Percentiles rank a stretch among this genome's conserved stretches.
These are phyloP conservation scores for Starmerella scarabaei DNA, from an alignment of 805 yeast species.

Conservation along the genomic window DNA sequence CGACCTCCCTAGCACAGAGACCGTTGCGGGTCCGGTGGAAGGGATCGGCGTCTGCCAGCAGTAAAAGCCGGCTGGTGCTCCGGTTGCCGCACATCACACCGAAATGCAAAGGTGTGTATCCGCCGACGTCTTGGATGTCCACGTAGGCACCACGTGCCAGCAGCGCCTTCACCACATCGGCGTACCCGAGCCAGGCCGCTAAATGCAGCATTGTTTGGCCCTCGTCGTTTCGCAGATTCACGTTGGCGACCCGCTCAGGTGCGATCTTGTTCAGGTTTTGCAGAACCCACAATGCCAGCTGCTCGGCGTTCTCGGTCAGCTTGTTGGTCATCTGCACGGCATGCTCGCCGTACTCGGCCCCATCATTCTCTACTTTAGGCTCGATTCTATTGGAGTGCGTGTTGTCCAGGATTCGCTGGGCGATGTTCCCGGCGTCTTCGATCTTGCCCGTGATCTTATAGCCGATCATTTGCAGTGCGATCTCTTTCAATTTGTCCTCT, in stretches of 20 bases:
- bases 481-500: conserved; percentile 83
- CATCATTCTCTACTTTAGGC: neutral
- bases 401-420: conserved; percentile 57
- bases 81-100: conserved; percentile 68
- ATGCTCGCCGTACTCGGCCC: neutral
- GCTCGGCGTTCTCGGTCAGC: conserved; percentile 18
- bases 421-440: conserved; percentile 90
- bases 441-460: conserved; percentile 90
- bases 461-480: conserved; percentile 93
- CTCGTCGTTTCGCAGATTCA: conserved; percentile 67
- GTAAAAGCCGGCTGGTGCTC: conserved; percentile 27
- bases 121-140: conserved; percentile 64
- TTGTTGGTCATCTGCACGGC: neutral
- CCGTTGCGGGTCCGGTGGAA: conserved; percentile 22
- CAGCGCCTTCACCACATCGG: conserved; percentile 46
- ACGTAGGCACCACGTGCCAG: conserved; percentile 44
- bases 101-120: conserved; percentile 76
- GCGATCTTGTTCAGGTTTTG: conserved; percentile 24
- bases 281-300: conserved; percentile 21
- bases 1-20: conserved; percentile 30
- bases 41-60: conserved; percentile 22
- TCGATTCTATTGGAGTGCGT: neutral
- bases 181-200: conserved; percentile 65
- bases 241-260: conserved; percentile 40
- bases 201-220: conserved; percentile 85